Evolutionary conservation across 1,284 basidiomycete species (phyloP).

Genomic region (Leccinum subrobustum): DNA sequence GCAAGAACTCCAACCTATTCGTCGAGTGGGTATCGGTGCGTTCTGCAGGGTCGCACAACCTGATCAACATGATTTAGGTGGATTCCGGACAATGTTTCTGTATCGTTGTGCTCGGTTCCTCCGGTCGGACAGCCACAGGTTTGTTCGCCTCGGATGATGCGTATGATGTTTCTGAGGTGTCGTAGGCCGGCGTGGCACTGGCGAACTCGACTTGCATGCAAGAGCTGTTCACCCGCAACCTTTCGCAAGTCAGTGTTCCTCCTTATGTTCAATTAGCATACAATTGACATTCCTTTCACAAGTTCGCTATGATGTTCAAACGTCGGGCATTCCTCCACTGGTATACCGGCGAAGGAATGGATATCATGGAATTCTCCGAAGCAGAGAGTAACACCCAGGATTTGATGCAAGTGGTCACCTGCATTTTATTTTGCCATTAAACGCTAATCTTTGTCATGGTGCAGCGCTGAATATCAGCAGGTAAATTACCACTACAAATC

Average conservation of each 20-base stretch:
- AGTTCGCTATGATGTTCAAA: conserved; percentile 84
- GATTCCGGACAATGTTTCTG: conserved; percentile 84
- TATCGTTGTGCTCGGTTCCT: conserved; percentile 80
- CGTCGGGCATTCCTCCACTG: conserved; percentile 87
- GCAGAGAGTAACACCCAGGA: conserved; percentile 84
- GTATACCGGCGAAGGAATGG: conserved; percentile 93
- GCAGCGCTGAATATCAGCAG: conserved; percentile 33
- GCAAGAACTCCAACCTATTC: conserved; percentile 71
- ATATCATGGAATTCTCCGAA: conserved; percentile 90
- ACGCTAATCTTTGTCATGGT: conserved; percentile 9
- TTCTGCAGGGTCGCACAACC: neutral
- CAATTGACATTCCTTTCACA: neutral
- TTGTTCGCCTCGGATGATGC: conserved; percentile 18
- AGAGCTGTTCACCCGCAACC: conserved; percentile 85
- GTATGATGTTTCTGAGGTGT: conserved; percentile 1
- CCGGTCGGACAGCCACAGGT: conserved; percentile 77
- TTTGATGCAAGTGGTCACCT: conserved; percentile 59
- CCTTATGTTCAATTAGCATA: conserved; percentile 10
- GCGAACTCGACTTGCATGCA: conserved; percentile 88
- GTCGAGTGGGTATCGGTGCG: conserved; percentile 57
- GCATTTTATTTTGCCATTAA: neutral
- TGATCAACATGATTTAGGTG: conserved; percentile 46
- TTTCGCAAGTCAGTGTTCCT: conserved; percentile 47
- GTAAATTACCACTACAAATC: conserved; percentile 9
- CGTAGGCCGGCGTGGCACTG: conserved; percentile 72